Base-by-base conservation (phyloP, 2,329 filamentous ascomycete species). In the Venturia pyrina region DNA sequence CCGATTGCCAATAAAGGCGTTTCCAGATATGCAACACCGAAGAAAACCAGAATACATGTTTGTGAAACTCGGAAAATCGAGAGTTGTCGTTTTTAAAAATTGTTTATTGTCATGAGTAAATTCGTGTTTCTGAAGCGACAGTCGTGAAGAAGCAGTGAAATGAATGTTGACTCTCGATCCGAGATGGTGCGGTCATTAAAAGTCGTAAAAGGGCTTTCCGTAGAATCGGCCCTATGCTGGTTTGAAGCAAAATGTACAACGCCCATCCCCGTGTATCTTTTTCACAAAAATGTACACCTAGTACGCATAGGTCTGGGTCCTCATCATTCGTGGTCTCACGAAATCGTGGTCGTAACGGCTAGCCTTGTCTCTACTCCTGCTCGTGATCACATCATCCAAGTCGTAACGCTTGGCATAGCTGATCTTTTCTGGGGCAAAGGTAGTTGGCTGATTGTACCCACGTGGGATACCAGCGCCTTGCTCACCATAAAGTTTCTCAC, bases 401-500 rank as follows among this genome's bases (percentile, higher is more conserved):
- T 34, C 34, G 11, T 37, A 40, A 3, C 62, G 40, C 40, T 43
- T 40, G 11, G 62, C 40, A 34, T 65, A 65, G 50, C 3, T 43
- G 21, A 59, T 59, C 19, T 41, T 48, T 24, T 65, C 63, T n/a
- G 28, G 48, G 7, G 32, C 24, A 48, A 41, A 59, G 32, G 32
- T 57, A 13, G 63, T 48, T 7, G 44, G 63, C 6, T 3, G 37
- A 32, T 37, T 32, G 46, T 53, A 50, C 15, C 34, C 24, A 15
- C 48, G 43, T n/a, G 37, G 37, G 4, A 48, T 59, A 17, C 63
- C 48, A 57, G 48, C 28, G 15, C 48, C 48, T 48, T 24, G 28
- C n/a, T 66, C 64, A 24, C 64, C 64, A 28, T 59, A 66, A 40
- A 62, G 53, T 28, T 62, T 56, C 13, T 40, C 34, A 41, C 56